Percentiles rank a stretch among this genome's conserved stretches.
phyloP scores from a whole-genome alignment of 345 rosid genomes.

The Citrus inodora region DNA sequence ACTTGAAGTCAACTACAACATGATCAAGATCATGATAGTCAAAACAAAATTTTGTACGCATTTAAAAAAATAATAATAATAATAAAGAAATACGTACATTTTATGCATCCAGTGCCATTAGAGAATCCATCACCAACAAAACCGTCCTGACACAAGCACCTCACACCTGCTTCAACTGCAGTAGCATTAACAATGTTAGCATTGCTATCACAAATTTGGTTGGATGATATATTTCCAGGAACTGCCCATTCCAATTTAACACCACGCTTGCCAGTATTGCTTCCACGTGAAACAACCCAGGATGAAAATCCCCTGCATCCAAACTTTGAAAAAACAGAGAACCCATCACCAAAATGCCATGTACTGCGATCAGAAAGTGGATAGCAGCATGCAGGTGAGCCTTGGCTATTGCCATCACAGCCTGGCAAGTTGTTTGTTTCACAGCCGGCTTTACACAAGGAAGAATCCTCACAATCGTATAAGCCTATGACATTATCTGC shows the following conservation, averaged over 20 bases:
- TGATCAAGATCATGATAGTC: no score
- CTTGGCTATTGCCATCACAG: conserved; percentile 49
- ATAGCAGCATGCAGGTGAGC: conserved; percentile 71
- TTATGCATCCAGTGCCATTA: conserved; percentile 62
- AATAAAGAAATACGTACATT: conserved; percentile 41
- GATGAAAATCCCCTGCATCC: conserved; percentile 84
- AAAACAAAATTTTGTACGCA: no score
- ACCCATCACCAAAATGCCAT: conserved; percentile 60
- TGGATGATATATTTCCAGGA: conserved; percentile 45
- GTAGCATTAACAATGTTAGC: conserved; percentile 61
- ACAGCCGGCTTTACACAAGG: conserved; percentile 64
- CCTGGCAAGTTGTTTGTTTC: conserved; percentile 61
- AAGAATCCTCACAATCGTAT: conserved; percentile 85
- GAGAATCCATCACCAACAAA: conserved; percentile 71
- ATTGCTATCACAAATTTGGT: conserved; percentile 37
- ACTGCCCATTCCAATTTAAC: conserved; percentile 85
- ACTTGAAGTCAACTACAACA: no score
- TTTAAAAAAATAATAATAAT: not conserved
- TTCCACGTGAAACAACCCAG: conserved; percentile 64
- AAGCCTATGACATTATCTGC: conserved; percentile 66
- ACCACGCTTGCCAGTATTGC: conserved; percentile 56
- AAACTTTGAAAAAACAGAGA: conserved; percentile 59
- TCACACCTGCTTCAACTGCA: conserved; percentile 45
- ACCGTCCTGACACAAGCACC: conserved; percentile 72
- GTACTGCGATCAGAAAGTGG: conserved; percentile 70